Base-by-base conservation (phyloP, 2,329 filamentous ascomycete species). In the Fonsecaea pedrosoi region DNA sequence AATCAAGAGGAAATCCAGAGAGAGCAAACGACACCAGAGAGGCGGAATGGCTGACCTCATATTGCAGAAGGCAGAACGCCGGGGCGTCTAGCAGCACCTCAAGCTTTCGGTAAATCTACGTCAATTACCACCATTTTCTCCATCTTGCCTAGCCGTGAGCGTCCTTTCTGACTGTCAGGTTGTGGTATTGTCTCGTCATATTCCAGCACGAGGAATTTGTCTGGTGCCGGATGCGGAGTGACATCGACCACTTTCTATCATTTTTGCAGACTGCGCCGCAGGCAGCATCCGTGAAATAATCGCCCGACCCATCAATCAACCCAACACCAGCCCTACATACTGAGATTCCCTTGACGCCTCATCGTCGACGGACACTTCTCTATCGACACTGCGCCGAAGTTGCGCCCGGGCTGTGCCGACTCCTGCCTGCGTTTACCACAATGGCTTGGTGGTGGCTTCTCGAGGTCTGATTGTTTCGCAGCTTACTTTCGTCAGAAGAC, bases 31-130 rank as follows among this genome's bases (percentile, higher is more conserved):
- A 32, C 30, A 32, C 30, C 30, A 32, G 30, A 60, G 58, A 65
- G 65, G 59, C 59, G 62, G 65, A 64, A 60, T 48, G 60, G 42
- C 59, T 69, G 64, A 69, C 67, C 67, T 69, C 68, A 69, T 65
- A 38, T 64, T 67, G 68, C 65, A 69, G 67, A 32, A 32, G 4
- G 30, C 30, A 32, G 30, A 32, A 32, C 30, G 30, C 30, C 30
- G 30, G 30, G 30, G 30, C 8, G 42, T 15, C 37, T 56, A 30
- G 56, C n/a, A 15, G 15, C 40, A 12, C 6, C 25, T 12, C 35
- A 37, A 30, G 40, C 37, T 32, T 15, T 18, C 9, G 21, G 40
- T 37, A 21, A 60, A 48, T 15, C 25, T 4, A 30, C 12, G 40
- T 42, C 34, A 59, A 37, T 13, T 50, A 50, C 45, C 10, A 25